phyloP scores from a whole-genome alignment of 805 yeast species.

The Kodamaea hsintzibuensis region DNA sequence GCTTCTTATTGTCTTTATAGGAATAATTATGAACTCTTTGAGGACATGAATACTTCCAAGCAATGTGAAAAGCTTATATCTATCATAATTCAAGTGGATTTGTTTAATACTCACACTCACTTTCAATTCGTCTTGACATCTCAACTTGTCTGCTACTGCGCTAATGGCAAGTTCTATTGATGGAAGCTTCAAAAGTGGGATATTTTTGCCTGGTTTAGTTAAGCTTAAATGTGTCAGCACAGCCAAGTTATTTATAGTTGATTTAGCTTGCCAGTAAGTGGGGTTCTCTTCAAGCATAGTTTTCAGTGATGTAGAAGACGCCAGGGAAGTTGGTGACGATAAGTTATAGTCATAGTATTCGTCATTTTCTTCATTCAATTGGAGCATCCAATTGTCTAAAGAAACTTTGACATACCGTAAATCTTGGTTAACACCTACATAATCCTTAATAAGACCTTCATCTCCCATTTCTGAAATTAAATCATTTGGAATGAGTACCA shows the following conservation, averaged over 20 bases:
- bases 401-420: conserved; percentile 19
- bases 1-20: conserved; percentile 23
- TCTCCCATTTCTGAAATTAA: conserved; percentile 15
- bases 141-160: background rate
- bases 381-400: conserved; percentile 13
- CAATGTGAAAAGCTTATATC: conserved; percentile 30
- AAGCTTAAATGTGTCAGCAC: conserved; percentile 16
- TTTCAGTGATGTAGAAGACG: conserved; percentile 28
- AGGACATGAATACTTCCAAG: conserved; percentile 36
- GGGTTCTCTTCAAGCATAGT: conserved; percentile 18
- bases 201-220: conserved; percentile 10
- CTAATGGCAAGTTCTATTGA: conserved; percentile 4
- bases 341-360: background rate
- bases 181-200: conserved; percentile 25
- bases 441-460: conserved; percentile 17
- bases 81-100: conserved; percentile 21
- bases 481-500: conserved; percentile 34
- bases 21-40: conserved; percentile 30
- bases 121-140: background rate
- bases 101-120: background rate
- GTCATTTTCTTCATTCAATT: background rate
- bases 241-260: conserved; percentile 18
- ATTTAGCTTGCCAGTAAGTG: conserved; percentile 24
- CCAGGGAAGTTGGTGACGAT: conserved; percentile 8
- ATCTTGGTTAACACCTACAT: conserved; percentile 18